phyloP scores from a whole-genome alignment of 2,329 filamentous ascomycete genomes.

The Trichocomaceae sp. region DNA sequence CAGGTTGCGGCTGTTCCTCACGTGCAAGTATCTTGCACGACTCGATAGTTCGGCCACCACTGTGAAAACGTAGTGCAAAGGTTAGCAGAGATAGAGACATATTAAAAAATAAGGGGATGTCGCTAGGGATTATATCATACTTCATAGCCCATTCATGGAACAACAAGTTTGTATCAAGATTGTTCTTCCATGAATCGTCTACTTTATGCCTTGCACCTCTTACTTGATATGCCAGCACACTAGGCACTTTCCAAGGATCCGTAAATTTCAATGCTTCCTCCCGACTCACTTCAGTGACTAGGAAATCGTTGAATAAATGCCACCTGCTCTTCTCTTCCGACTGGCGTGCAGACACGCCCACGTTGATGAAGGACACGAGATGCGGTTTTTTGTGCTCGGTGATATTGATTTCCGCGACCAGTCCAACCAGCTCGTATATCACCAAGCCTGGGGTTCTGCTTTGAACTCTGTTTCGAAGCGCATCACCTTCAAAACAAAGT shows the following conservation, averaged over 20 bases:
- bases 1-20: conserved; percentile 61
- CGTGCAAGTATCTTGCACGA: conserved; percentile 32
- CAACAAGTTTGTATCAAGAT: conserved; percentile 75
- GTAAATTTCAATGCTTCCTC: conserved; percentile 88
- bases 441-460: conserved; percentile 72
- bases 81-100: conserved; percentile 3
- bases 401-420: conserved; percentile 84
- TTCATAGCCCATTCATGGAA: conserved; percentile 63
- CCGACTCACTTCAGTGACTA: conserved; percentile 71
- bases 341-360: conserved; percentile 44
- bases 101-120: neutral
- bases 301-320: conserved; percentile 97
- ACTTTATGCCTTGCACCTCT: conserved; percentile 75
- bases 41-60: conserved; percentile 33
- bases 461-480: conserved; percentile 72
- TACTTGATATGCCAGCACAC: conserved; percentile 77
- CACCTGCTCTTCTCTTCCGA: conserved; percentile 63
- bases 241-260: conserved; percentile 85
- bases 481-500: conserved; percentile 89
- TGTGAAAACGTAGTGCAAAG: conserved; percentile 8
- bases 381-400: conserved; percentile 81
- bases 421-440: conserved; percentile 84
- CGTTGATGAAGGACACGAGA: conserved; percentile 84
- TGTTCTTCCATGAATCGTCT: conserved; percentile 78
- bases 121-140: conserved; percentile 19